A percentile compares a stretch with the other conserved stretches of the same genome.
Evolutionary conservation across 805 yeast genomes (phyloP).

Genomic region (Komagataella ulmi): DNA sequence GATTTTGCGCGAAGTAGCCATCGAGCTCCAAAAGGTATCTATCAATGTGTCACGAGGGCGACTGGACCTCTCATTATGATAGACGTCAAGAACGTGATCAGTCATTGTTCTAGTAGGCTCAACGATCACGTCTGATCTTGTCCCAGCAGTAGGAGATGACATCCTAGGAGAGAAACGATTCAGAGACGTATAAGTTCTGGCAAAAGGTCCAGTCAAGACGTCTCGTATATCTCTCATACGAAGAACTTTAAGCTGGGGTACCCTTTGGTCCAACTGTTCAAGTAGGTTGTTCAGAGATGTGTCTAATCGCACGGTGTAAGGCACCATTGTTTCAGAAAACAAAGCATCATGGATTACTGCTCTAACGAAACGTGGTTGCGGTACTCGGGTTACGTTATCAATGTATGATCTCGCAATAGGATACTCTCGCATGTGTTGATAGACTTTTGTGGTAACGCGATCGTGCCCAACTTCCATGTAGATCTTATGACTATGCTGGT

Average conservation of each 20-base stretch:
- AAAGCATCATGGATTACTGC: slow-evolving; percentile 11
- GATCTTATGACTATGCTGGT: not conserved
- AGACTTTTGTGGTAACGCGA: not conserved
- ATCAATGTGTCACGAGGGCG: not conserved
- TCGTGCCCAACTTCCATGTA: not conserved
- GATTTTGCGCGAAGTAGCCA: not conserved
- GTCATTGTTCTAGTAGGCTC: not conserved
- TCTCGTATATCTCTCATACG: slow-evolving; percentile 34
- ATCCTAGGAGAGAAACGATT: not conserved
- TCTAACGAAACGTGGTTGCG: slow-evolving; percentile 13
- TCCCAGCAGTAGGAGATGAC: not conserved
- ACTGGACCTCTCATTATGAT: not conserved
- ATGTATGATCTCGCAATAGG: slow-evolving; percentile 29
- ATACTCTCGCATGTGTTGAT: slow-evolving; percentile 6
- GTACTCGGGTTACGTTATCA: slow-evolving; percentile 12
- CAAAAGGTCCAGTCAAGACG: slow-evolving; percentile 38
- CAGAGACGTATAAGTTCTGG: slow-evolving; percentile 11
- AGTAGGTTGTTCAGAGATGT: slow-evolving; percentile 43
- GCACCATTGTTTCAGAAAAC: slow-evolving; percentile 10
- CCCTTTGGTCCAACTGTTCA: slow-evolving; percentile 35
- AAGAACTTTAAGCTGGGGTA: slow-evolving; percentile 47
- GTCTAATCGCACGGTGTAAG: slow-evolving; percentile 24
- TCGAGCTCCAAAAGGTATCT: not conserved
- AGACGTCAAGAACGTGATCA: not conserved
- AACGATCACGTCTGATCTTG: not conserved